A percentile compares a stretch with the other conserved stretches of the same genome.
These are phyloP conservation scores for Draba incana DNA, from an alignment of 345 rosid genomes.

Conservation along the genomic window DNA sequence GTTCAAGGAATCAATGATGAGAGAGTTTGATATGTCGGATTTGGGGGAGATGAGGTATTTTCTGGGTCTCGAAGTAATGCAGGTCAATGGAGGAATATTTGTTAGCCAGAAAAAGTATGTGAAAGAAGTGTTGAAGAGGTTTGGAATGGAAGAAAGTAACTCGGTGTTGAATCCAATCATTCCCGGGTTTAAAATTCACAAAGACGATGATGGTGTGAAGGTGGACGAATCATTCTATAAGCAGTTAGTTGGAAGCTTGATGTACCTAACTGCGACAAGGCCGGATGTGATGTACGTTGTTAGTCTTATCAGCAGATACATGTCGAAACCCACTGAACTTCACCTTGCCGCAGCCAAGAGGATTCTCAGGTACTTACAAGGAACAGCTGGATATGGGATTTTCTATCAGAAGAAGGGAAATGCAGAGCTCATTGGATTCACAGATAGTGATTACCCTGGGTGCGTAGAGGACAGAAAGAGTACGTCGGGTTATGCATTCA, in stretches of 20 bases:
- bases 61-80: too few species aligned
- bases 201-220: too few species aligned
- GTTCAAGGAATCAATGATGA: too few species aligned
- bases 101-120: too few species aligned
- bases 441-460: not conserved
- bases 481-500: not conserved
- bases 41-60: too few species aligned
- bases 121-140: too few species aligned
- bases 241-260: slow-evolving; percentile 13
- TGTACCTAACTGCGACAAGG: not conserved
- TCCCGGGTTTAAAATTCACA: too few species aligned
- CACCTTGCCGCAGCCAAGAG: not conserved
- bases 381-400: not conserved
- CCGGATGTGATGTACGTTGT: not conserved
- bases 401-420: not conserved
- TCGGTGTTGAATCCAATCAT: too few species aligned
- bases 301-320: not conserved
- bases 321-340: not conserved
- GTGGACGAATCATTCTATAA: not conserved
- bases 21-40: too few species aligned
- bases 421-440: not conserved
- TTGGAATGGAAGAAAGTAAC: too few species aligned
- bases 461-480: not conserved
- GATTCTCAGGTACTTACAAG: too few species aligned
- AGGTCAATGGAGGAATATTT: too few species aligned